These are phyloP conservation scores for Sclerotinia minor DNA, from an alignment of 2,329 filamentous ascomycete genomes.

Conservation along the genomic window DNA sequence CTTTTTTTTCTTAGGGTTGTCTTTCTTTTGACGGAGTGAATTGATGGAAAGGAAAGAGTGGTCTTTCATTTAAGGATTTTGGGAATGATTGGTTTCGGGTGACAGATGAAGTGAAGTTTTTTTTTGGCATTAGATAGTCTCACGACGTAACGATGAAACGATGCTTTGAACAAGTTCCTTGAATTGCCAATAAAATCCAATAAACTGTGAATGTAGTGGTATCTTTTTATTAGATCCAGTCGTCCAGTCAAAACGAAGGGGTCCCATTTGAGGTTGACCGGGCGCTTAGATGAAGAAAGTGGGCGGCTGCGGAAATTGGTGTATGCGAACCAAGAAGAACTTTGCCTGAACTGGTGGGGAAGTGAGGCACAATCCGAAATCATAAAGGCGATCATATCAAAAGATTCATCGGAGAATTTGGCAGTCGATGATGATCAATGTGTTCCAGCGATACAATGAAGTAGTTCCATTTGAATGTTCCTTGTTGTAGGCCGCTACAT, in stretches of 20 bases:
- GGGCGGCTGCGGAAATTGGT: slow-evolving; percentile 23
- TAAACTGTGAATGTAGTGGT: slow-evolving; percentile 26
- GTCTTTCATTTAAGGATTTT: slow-evolving; percentile 20
- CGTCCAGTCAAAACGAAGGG: slow-evolving; percentile 29
- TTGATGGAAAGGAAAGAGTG: slow-evolving; percentile 8
- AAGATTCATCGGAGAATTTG: slow-evolving; percentile 10
- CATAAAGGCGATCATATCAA: slow-evolving; percentile 23
- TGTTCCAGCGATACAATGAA: not conserved
- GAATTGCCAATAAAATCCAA: slow-evolving; percentile 19
- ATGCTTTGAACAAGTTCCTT: slow-evolving; percentile 21
- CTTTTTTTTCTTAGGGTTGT: slow-evolving; percentile 28
- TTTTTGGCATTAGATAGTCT: slow-evolving; percentile 23
- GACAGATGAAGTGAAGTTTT: slow-evolving; percentile 26
- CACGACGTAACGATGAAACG: slow-evolving; percentile 37
- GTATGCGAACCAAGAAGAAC: slow-evolving; percentile 10
- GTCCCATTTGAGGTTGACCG: slow-evolving; percentile 23
- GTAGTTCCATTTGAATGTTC: not conserved
- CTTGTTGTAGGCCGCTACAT: slow-evolving; percentile 12
- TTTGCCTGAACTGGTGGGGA: slow-evolving; percentile 6
- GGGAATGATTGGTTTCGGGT: slow-evolving; percentile 32
- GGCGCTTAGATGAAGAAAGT: slow-evolving; percentile 31
- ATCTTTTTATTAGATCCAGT: slow-evolving; percentile 25
- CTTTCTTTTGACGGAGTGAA: slow-evolving; percentile 26
- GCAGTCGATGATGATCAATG: slow-evolving; percentile 12
- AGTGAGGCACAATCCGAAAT: slow-evolving; percentile 14